These are phyloP conservation scores for Claviceps paspali DNA, from an alignment of 2,329 filamentous ascomycete genomes.

Conservation along the genomic window DNA sequence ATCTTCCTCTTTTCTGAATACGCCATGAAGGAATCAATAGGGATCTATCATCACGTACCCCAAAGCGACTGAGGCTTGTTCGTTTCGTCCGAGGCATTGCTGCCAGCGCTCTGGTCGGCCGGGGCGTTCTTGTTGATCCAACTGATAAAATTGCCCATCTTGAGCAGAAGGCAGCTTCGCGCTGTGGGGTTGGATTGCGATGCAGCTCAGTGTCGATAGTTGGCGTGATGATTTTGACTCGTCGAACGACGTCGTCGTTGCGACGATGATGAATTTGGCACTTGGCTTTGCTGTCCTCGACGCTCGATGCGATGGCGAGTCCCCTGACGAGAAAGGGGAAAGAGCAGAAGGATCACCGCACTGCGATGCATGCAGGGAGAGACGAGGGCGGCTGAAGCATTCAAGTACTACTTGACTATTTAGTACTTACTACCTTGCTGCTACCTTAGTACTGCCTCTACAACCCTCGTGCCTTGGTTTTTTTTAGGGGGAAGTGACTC, in stretches of 20 bases:
- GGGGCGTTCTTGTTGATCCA: constrained; percentile 21
- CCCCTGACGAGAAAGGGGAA: background rate
- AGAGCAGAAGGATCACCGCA: too few relatives aligned
- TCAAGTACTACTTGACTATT: too few relatives aligned
- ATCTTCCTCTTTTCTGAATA: too few relatives aligned
- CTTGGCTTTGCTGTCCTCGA: background rate
- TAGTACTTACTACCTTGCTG: too few relatives aligned
- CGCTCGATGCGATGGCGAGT: background rate
- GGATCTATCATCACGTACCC: constrained; percentile 17
- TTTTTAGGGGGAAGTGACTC: too few relatives aligned
- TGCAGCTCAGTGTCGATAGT: background rate
- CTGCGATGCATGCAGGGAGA: too few relatives aligned
- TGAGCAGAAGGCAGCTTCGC: constrained; percentile 9
- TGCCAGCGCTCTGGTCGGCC: constrained; percentile 11
- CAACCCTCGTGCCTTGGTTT: too few relatives aligned
- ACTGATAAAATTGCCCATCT: constrained; percentile 23
- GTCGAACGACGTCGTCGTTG: too few relatives aligned
- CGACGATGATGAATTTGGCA: background rate
- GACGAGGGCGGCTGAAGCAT: too few relatives aligned
- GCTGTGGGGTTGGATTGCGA: background rate
- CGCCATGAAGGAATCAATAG: too few relatives aligned
- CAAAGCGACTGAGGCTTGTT: constrained; percentile 19
- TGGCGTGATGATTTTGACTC: too few relatives aligned
- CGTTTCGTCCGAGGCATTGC: constrained; percentile 1
- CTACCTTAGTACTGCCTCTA: too few relatives aligned